Conservation (phyloP, 306 rosid species). For the Vigna mungo region DNA sequence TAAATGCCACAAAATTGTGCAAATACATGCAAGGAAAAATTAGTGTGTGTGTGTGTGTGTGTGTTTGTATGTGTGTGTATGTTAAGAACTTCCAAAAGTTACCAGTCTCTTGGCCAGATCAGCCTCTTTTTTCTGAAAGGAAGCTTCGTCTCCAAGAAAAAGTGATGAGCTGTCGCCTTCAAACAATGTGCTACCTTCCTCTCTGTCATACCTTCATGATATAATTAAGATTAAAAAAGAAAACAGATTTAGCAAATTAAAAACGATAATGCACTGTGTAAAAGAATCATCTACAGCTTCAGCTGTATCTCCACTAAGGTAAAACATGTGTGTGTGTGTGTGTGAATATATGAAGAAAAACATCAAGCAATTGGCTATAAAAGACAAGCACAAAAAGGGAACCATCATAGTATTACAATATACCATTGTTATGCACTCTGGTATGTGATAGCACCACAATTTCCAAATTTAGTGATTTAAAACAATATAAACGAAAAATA, state of each 20-base stretch:
- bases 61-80: too few species aligned
- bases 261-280: conserved; percentile 12
- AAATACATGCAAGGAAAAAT: conserved; percentile 22
- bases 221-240: conserved; percentile 34
- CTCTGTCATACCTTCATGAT: conserved; percentile 88
- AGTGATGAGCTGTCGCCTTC: conserved; percentile 80
- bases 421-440: conserved; percentile 20
- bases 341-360: not conserved
- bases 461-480: conserved; percentile 10
- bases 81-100: conserved; percentile 40
- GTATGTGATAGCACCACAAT: conserved; percentile 1
- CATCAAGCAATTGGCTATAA: not conserved
- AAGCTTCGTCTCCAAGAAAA: conserved; percentile 88
- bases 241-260: not conserved
- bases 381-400: conserved; percentile 21
- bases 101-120: conserved; percentile 97
- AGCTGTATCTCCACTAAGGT: conserved; percentile 26
- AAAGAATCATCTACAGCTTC: conserved; percentile 12
- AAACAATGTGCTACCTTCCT: conserved; percentile 87
- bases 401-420: conserved; percentile 11
- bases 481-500: not conserved
- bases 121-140: conserved; percentile 96
- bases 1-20: not conserved
- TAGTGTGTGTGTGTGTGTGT: not conserved
- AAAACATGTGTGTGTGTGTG: not conserved